Percentiles rank a stretch among this genome's conserved stretches.
Evolutionary conservation across 2,329 filamentous ascomycete genomes (phyloP).

Genomic region (Cladosporium sp.): DNA sequence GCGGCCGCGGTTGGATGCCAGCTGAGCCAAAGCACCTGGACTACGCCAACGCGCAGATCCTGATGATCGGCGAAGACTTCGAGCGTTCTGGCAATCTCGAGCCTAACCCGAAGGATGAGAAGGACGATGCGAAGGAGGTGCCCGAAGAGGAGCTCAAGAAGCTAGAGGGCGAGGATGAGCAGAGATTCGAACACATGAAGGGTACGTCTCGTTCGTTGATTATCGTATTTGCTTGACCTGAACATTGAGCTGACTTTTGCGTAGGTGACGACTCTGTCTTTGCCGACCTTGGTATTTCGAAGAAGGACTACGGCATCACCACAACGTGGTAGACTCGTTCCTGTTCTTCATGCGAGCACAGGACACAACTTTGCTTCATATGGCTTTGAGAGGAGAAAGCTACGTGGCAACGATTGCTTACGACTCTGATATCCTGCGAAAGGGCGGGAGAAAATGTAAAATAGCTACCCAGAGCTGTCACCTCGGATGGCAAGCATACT

Average conservation of each 20-base stretch:
- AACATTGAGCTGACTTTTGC: not conserved
- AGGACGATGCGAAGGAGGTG: conserved; percentile 54
- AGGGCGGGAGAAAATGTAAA: not conserved
- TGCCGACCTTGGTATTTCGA: conserved; percentile 55
- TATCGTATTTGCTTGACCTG: not conserved
- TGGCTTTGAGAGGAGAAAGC: not conserved
- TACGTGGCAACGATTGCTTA: not conserved
- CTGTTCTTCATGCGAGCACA: too few species aligned
- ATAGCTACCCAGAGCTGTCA: not conserved
- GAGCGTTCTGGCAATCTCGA: conserved; percentile 56
- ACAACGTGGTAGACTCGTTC: conserved; percentile 54
- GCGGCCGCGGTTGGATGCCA: conserved; percentile 68
- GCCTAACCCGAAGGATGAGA: conserved; percentile 53
- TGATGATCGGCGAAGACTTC: conserved; percentile 69
- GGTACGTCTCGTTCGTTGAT: conserved; percentile 29
- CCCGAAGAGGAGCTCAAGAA: conserved; percentile 69
- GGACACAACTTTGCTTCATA: not conserved
- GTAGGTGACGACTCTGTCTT: conserved; percentile 58
- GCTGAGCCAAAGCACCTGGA: conserved; percentile 70
- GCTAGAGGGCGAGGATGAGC: conserved; percentile 69
- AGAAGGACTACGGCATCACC: conserved; percentile 61
- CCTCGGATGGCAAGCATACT: not conserved
- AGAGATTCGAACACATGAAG: conserved; percentile 58
- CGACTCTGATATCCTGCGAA: not conserved
- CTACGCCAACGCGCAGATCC: conserved; percentile 69